These are phyloP conservation scores for Sugiyamaella qingdaonensis DNA, from an alignment of 805 yeast genomes.

Conservation along the genomic window DNA sequence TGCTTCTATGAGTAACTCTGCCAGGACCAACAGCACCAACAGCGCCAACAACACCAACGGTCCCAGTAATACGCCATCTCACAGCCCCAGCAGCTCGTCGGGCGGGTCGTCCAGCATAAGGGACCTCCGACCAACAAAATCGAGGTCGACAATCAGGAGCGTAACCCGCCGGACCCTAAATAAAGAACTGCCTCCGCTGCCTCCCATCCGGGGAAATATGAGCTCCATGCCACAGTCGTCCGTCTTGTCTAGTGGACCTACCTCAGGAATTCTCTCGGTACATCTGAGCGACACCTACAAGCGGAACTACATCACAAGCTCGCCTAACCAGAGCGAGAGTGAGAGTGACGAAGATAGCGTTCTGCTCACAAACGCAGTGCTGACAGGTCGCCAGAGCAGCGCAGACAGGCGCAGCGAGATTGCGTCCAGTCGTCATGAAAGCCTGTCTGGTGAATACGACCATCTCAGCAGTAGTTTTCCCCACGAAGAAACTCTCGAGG, in stretches of 20 bases:
- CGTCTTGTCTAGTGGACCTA: not conserved
- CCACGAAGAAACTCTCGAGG: too few relatives aligned
- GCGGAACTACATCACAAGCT: not conserved
- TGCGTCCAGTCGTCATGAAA: not conserved
- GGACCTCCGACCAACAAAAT: not conserved
- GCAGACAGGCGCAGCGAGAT: not conserved
- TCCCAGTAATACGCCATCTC: not conserved
- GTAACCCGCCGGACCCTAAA: not conserved
- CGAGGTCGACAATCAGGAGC: not conserved
- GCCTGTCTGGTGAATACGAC: too few relatives aligned
- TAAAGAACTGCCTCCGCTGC: slow-evolving; percentile 5
- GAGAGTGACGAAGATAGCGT: not conserved
- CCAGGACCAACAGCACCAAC: not conserved
- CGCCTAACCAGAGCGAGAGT: not conserved
- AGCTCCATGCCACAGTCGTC: not conserved
- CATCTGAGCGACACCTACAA: not conserved
- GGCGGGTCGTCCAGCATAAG: not conserved
- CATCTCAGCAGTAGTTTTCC: too few relatives aligned
- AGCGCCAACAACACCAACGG: not conserved
- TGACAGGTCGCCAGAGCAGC: not conserved
- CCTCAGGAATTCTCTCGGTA: not conserved
- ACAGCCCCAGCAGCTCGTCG: not conserved
- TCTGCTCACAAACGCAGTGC: not conserved
- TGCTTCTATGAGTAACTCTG: too few relatives aligned
- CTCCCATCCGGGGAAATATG: not conserved